Evolutionary conservation across 2,329 filamentous ascomycete species (phyloP).

Genomic region (Fusarium kyushuense): DNA sequence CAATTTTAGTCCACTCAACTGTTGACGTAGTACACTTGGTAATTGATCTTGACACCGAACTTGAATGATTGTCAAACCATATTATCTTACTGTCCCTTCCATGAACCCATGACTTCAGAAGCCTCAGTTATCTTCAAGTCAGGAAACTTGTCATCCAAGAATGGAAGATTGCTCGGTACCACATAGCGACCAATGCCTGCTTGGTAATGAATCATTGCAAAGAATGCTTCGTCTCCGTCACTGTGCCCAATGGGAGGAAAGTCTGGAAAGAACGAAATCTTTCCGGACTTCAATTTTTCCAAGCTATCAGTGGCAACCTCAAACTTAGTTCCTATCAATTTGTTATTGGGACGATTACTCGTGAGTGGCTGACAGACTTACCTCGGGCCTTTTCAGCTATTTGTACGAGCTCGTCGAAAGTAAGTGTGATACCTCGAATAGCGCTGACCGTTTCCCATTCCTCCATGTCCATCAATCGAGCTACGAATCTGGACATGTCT

Average conservation of each 20-base stretch:
- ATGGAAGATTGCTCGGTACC: slow-evolving; percentile 3
- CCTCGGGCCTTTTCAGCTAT: slow-evolving; percentile 32
- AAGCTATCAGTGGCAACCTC: slow-evolving; percentile 30
- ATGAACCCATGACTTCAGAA: slow-evolving; percentile 38
- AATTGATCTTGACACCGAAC: fast-evolving
- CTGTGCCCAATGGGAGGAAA: slow-evolving; percentile 38
- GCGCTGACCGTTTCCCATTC: slow-evolving; percentile 26
- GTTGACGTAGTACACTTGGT: not conserved
- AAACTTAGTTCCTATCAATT: slow-evolving; percentile 22
- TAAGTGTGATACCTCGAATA: slow-evolving; percentile 21
- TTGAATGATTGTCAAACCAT: not conserved
- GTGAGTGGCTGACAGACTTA: not conserved
- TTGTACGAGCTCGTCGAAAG: slow-evolving; percentile 29
- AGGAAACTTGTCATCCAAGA: slow-evolving; percentile 27
- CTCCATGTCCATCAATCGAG: slow-evolving; percentile 32
- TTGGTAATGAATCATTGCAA: slow-evolving; percentile 39
- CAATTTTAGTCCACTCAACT: not conserved
- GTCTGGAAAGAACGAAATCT: slow-evolving; percentile 41
- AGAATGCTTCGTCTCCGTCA: slow-evolving; percentile 36
- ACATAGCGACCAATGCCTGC: slow-evolving; percentile 27
- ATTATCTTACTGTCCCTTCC: slow-evolving; percentile 3
- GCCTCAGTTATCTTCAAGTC: slow-evolving; percentile 26
- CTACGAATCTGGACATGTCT: slow-evolving; percentile 35
- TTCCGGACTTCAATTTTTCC: slow-evolving; percentile 41
- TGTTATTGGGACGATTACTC: fast-evolving